These are phyloP conservation scores for Karstenula rhodostoma DNA, from an alignment of 2,329 filamentous ascomycete species.

Conservation along the genomic window DNA sequence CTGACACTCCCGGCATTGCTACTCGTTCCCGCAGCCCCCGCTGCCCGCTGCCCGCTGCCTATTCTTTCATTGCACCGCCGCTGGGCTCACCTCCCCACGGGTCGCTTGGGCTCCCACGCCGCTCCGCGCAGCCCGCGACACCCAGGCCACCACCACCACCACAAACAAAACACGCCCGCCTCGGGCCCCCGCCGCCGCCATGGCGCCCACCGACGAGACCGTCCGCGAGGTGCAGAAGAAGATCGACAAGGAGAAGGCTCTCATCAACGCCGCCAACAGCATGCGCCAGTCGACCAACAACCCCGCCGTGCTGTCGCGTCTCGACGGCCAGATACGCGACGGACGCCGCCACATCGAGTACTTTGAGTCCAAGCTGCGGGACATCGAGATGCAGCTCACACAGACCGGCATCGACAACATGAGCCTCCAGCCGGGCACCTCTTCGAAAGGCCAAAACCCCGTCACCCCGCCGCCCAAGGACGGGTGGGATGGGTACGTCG, in stretches of 20 bases:
- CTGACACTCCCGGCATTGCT: slow-evolving; percentile 25
- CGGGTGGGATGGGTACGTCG: slow-evolving; percentile 59
- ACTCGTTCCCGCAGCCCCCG: slow-evolving; percentile 13
- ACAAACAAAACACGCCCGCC: slow-evolving; percentile 24
- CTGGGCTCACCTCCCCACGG: slow-evolving; percentile 25
- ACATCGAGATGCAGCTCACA: slow-evolving; percentile 83
- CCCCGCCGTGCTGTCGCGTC: slow-evolving; percentile 84
- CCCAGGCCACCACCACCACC: slow-evolving; percentile 33
- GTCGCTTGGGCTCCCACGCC: slow-evolving; percentile 38
- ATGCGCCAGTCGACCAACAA: slow-evolving; percentile 98
- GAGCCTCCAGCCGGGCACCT: slow-evolving; percentile 64
- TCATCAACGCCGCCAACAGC: slow-evolving; percentile 91
- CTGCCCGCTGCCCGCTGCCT: slow-evolving; percentile 13
- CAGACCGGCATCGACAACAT: slow-evolving; percentile 73
- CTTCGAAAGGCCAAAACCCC: slow-evolving; percentile 48
- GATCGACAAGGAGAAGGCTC: slow-evolving; percentile 95
- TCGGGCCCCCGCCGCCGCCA: slow-evolving; percentile 45
- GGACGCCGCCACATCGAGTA: slow-evolving; percentile 93
- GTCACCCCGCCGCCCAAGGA: slow-evolving; percentile 77
- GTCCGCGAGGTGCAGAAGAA: slow-evolving; percentile 88
- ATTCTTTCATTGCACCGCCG: slow-evolving; percentile 22
- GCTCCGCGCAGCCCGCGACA: slow-evolving; percentile 23
- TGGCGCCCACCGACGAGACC: slow-evolving; percentile 66
- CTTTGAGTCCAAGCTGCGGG: slow-evolving; percentile 88
- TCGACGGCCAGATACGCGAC: slow-evolving; percentile 94